These are phyloP conservation scores for Camelina laxa DNA, from an alignment of 345 rosid species.

Conservation along the genomic window DNA sequence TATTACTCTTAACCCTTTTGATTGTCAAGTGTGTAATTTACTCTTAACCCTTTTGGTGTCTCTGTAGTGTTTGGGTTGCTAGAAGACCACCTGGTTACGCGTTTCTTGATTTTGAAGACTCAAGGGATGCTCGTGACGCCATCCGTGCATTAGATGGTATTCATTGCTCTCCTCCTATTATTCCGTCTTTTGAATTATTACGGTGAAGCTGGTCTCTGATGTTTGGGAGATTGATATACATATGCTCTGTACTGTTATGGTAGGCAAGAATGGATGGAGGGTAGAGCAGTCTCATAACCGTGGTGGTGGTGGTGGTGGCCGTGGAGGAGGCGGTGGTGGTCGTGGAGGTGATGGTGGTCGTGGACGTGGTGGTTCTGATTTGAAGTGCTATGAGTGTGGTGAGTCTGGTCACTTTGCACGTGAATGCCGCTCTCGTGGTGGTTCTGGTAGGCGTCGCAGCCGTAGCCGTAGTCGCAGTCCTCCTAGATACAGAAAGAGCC, in stretches of 20 bases:
- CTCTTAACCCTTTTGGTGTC: background rate
- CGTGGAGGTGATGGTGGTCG: constrained; percentile 62
- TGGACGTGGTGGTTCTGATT: constrained; percentile 84
- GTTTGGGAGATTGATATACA: background rate
- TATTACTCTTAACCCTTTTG: no score
- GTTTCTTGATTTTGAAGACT: constrained; percentile 81
- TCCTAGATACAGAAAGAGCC: constrained; percentile 83
- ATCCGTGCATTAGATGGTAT: constrained; percentile 85
- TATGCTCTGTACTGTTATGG: constrained; percentile 10
- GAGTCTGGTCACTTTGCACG: constrained; percentile 97
- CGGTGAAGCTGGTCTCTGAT: background rate
- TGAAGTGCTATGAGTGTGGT: constrained; percentile 93
- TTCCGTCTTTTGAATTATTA: background rate
- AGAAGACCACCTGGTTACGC: constrained; percentile 92
- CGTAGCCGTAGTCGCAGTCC: constrained; percentile 84
- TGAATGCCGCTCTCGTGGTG: constrained; percentile 78
- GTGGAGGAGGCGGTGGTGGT: constrained; percentile 59
- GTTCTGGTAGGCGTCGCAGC: constrained; percentile 61
- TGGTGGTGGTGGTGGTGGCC: constrained; percentile 60
- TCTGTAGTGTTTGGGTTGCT: constrained; percentile 89
- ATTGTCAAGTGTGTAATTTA: background rate
- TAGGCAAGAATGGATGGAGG: constrained; percentile 94
- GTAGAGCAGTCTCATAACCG: constrained; percentile 91
- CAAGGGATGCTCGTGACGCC: constrained; percentile 82
- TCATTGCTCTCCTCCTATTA: background rate